These are phyloP conservation scores for Clathrospora elynae DNA, from an alignment of 2,329 filamentous ascomycete genomes.

Conservation along the genomic window DNA sequence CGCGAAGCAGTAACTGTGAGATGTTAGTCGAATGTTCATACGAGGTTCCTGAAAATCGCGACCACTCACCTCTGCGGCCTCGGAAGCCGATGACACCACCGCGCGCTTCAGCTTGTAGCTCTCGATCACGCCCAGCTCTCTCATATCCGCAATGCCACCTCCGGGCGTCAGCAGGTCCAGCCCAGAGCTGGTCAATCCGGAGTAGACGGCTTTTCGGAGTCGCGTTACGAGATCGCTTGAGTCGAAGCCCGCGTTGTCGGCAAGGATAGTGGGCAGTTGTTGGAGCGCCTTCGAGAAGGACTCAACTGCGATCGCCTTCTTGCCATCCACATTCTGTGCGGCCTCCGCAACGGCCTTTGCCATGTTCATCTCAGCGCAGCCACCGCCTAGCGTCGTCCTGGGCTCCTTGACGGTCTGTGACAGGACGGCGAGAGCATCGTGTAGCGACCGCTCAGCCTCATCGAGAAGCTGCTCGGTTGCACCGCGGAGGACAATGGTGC, in stretches of 20 bases:
- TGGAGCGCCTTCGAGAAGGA: conserved; percentile 87
- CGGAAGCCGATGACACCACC: conserved; percentile 94
- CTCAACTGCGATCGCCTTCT: conserved; percentile 92
- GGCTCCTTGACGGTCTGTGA: conserved; percentile 97
- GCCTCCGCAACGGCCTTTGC: conserved; percentile 95
- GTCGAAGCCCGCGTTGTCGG: conserved; percentile 96
- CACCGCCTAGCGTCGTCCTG: conserved; percentile 89
- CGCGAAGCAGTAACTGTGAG: conserved; percentile 78
- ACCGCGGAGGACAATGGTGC: conserved; percentile 94
- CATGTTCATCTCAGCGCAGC: conserved; percentile 99
- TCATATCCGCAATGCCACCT: conserved; percentile 93
- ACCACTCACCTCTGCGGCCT: conserved; percentile 85
- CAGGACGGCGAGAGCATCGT: conserved; percentile 93
- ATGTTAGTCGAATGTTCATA: conserved; percentile 34
- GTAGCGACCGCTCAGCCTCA: conserved; percentile 92
- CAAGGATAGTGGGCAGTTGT: conserved; percentile 93
- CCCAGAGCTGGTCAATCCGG: conserved; percentile 89
- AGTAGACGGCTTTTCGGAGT: conserved; percentile 91
- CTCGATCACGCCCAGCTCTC: conserved; percentile 91
- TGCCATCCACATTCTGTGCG: conserved; percentile 91
- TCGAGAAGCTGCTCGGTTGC: conserved; percentile 97
- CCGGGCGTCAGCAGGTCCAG: conserved; percentile 87
- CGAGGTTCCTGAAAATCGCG: neutral
- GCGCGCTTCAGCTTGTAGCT: conserved; percentile 98
- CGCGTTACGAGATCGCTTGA: conserved; percentile 91